phyloP scores from a whole-genome alignment of 78 protist species.

The Andalucia godoyi region DNA sequence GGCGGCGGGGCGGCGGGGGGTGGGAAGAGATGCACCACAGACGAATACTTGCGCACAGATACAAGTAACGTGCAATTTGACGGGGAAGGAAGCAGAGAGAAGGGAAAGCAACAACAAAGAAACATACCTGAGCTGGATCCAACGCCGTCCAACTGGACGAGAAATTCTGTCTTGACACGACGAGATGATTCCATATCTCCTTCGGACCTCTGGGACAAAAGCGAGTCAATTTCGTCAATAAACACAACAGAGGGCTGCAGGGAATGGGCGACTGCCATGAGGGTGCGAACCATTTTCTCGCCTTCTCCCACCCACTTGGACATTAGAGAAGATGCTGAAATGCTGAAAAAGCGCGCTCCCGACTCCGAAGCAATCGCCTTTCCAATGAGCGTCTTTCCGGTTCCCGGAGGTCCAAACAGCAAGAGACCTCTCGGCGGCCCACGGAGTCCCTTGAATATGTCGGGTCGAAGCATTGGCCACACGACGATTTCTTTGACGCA shows the following conservation, averaged over 20 bases:
- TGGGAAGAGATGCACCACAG: too few species aligned
- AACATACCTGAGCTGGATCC: not conserved
- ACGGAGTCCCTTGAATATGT: slow-evolving; percentile 52
- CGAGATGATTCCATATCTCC: slow-evolving; percentile 56
- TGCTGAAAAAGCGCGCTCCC: slow-evolving; percentile 48
- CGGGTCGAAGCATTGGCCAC: slow-evolving; percentile 54
- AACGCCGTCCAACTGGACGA: slow-evolving; percentile 75
- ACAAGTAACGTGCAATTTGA: too few species aligned
- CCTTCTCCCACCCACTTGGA: slow-evolving; percentile 80
- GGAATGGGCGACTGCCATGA: slow-evolving; percentile 69
- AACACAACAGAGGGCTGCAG: slow-evolving; percentile 66
- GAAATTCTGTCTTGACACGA: slow-evolving; percentile 79
- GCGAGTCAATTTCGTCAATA: slow-evolving; percentile 85
- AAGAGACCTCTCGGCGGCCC: slow-evolving; percentile 56
- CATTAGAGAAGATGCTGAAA: slow-evolving; percentile 53
- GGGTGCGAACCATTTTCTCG: slow-evolving; percentile 74
- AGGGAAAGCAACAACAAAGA: too few species aligned
- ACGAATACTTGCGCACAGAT: too few species aligned
- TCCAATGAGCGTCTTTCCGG: slow-evolving; percentile 74
- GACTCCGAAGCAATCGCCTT: slow-evolving; percentile 54
- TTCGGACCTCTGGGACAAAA: slow-evolving; percentile 37
- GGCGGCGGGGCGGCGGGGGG: not conserved
- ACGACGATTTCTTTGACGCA: slow-evolving; percentile 40
- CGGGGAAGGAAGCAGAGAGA: too few species aligned
- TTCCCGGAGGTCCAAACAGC: slow-evolving; percentile 85